A percentile compares a stretch with the other conserved stretches of the same genome.
Evolutionary conservation across 495 filamentous ascomycete species (phyloP).

Genomic region (Durotheca rogersii): DNA sequence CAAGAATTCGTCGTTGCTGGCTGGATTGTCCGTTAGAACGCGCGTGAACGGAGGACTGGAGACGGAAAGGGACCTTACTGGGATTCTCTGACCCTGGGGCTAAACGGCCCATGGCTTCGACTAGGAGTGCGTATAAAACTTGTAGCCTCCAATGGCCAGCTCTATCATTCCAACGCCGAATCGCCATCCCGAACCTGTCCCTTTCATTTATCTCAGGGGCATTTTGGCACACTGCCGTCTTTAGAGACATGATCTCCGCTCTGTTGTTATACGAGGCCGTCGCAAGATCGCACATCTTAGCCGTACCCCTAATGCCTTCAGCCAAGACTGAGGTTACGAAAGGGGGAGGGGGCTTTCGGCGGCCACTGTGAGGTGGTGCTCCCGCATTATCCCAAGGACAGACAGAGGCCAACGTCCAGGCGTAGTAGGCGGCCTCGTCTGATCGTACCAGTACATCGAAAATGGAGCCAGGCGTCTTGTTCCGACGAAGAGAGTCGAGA

Average conservation of each 20-base stretch:
- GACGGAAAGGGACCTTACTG: constrained; percentile 8
- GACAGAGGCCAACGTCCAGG: constrained; percentile 75
- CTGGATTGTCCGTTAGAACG: constrained; percentile 30
- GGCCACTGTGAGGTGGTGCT: constrained; percentile 40
- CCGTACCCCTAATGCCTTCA: constrained; percentile 78
- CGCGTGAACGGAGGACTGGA: no score
- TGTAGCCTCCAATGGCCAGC: constrained; percentile 72
- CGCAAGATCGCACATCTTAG: constrained; percentile 68
- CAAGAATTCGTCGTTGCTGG: constrained; percentile 38
- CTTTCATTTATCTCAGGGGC: constrained; percentile 38
- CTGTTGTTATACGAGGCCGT: constrained; percentile 60
- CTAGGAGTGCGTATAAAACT: constrained; percentile 66
- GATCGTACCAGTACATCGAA: constrained; percentile 58
- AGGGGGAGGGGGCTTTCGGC: constrained; percentile 45
- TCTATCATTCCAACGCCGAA: constrained; percentile 68
- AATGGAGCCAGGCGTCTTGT: constrained; percentile 50
- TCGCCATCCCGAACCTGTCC: constrained; percentile 66
- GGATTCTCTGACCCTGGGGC: background rate
- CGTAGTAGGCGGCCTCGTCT: constrained; percentile 60
- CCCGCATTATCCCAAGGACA: constrained; percentile 71
- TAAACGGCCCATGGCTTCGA: constrained; percentile 57
- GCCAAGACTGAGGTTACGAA: constrained; percentile 58
- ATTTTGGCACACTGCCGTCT: constrained; percentile 48
- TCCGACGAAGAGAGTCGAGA: constrained; percentile 47
- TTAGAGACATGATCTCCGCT: constrained; percentile 59